These are phyloP conservation scores for Balamuthia mandrillaris DNA, from an alignment of 208 protist species.

Conservation along the genomic window DNA sequence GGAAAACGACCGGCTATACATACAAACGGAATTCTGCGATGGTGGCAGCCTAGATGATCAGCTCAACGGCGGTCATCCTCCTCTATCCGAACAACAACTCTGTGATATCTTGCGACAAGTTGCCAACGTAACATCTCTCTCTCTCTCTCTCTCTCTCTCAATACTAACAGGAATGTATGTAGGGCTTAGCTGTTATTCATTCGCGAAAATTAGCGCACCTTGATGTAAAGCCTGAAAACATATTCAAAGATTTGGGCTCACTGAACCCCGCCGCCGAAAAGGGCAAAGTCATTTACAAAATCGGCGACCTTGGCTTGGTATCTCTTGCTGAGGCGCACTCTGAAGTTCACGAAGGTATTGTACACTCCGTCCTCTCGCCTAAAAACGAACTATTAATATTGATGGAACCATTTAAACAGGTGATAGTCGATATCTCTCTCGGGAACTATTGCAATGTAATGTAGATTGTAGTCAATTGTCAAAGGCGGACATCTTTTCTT, in stretches of 20 bases:
- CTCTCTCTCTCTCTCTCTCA: no score
- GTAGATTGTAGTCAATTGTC: constrained; percentile 3
- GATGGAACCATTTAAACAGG: no score
- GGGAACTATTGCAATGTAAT: constrained; percentile 19
- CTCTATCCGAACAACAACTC: constrained; percentile 17
- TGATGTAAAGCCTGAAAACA: constrained; percentile 38
- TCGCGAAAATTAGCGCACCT: neutral
- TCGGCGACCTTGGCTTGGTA: constrained; percentile 26
- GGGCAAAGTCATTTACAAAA: constrained; percentile 13
- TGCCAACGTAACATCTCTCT: no score
- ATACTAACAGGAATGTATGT: no score
- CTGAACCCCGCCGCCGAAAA: neutral
- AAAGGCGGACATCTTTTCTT: constrained; percentile 34
- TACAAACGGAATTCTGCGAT: constrained; percentile 36
- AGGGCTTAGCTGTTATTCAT: constrained; percentile 19
- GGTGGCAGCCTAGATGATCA: constrained; percentile 6
- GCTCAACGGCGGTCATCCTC: constrained; percentile 1
- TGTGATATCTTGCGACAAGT: constrained; percentile 7
- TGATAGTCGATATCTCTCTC: constrained; percentile 4
- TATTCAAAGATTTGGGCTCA: neutral
- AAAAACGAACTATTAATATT: neutral
- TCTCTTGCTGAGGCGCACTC: constrained; percentile 24
- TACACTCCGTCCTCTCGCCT: neutral
- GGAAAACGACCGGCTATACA: constrained; percentile 16
- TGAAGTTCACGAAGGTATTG: constrained; percentile 1